phyloP scores from a whole-genome alignment of 371 early-diverging fungal species.

The Mucor mucedo region DNA sequence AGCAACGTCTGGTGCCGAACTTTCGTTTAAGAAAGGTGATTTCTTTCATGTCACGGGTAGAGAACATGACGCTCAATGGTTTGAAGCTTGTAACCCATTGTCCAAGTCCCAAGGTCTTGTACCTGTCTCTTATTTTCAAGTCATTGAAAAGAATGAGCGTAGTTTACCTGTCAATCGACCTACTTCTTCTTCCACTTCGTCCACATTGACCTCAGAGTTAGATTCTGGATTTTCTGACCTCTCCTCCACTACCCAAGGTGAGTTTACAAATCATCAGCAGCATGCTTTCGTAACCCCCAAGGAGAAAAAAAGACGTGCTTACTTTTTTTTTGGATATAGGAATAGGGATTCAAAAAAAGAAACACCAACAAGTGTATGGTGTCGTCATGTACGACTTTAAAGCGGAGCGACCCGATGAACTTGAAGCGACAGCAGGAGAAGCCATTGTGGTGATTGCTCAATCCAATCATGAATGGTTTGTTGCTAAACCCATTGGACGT shows the following conservation, averaged over 20 bases:
- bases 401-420: conserved; percentile 80
- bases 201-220: conserved; percentile 23
- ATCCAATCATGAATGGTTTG: conserved; percentile 82
- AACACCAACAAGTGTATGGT: conserved; percentile 66
- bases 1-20: conserved; percentile 68
- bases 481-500: conserved; percentile 75
- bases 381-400: conserved; percentile 78
- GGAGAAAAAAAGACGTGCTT: background rate
- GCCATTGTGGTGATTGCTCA: conserved; percentile 81
- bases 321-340: background rate
- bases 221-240: conserved; percentile 38
- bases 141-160: conserved; percentile 62
- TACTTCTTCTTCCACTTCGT: conserved; percentile 27
- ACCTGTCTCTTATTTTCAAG: conserved; percentile 82
- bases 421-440: conserved; percentile 75
- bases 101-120: conserved; percentile 81
- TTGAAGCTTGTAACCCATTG: conserved; percentile 85
- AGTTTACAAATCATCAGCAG: background rate
- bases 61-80: conserved; percentile 78
- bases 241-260: conserved; percentile 19
- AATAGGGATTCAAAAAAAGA: background rate
- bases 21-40: conserved; percentile 85
- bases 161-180: conserved; percentile 24
- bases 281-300: too few species aligned
- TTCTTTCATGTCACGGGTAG: conserved; percentile 89